A percentile compares a stretch with the other conserved stretches of the same genome.
Conservation (phyloP, 2,329 filamentous ascomycete species). For the Teratosphaeria zuluensis region DNA sequence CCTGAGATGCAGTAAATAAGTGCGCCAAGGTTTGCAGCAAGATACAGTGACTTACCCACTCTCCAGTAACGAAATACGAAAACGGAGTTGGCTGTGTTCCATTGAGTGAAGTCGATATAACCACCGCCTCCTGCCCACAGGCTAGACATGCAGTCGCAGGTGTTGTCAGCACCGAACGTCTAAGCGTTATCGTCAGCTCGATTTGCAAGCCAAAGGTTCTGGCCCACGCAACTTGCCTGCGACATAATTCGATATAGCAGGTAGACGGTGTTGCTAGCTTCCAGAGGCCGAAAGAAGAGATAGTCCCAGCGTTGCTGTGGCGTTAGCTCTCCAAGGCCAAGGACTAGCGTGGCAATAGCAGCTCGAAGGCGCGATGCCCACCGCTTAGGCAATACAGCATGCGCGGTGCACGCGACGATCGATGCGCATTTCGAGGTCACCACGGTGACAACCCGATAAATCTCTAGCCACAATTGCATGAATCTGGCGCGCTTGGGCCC, state of each 20-base stretch:
- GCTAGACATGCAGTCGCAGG: slow-evolving; percentile 33
- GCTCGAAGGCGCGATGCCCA: background rate
- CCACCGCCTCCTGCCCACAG: slow-evolving; percentile 27
- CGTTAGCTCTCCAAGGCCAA: slow-evolving; percentile 1
- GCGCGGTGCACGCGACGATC: background rate
- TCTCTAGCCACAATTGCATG: background rate
- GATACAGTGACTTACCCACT: background rate
- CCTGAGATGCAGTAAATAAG: slow-evolving; percentile 10
- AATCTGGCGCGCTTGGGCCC: background rate
- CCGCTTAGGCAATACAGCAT: background rate
- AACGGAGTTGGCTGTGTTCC: slow-evolving; percentile 22
- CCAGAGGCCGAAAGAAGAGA: slow-evolving; percentile 24
- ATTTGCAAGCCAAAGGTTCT: background rate
- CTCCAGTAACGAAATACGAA: slow-evolving; percentile 26
- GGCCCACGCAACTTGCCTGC: slow-evolving; percentile 14
- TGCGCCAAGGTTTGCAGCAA: background rate
- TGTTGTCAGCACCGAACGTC: slow-evolving; percentile 33
- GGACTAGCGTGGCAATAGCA: background rate
- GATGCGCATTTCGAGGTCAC: background rate
- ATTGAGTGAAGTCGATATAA: slow-evolving; percentile 32
- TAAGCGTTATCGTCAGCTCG: background rate
- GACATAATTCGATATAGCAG: slow-evolving; percentile 30
- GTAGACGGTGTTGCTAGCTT: slow-evolving; percentile 30
- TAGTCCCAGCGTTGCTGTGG: slow-evolving; percentile 12
- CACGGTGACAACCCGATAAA: background rate